These are phyloP conservation scores for Jimgerdemannia flammicorona DNA, from an alignment of 192 early-diverging fungal species.

Conservation along the genomic window DNA sequence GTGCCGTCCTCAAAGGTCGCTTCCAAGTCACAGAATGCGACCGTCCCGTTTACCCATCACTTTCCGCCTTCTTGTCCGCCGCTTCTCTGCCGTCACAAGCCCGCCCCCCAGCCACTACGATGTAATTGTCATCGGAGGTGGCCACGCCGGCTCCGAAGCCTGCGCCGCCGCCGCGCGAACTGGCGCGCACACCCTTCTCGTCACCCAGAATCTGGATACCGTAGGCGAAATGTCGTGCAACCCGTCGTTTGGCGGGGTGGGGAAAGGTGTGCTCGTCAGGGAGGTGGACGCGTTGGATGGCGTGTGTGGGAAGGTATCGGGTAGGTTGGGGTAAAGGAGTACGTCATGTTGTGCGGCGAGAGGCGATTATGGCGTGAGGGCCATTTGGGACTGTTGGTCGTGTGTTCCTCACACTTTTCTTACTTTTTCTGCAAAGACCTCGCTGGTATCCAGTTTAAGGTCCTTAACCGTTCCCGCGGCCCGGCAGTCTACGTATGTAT, in stretches of 20 bases:
- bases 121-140: conserved; percentile 81
- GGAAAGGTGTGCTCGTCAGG: conserved; percentile 75
- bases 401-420: neutral
- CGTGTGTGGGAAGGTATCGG: conserved; percentile 72
- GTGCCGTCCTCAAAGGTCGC: too few relatives aligned
- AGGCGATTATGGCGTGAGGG: too few relatives aligned
- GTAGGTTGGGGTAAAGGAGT: conserved; percentile 11
- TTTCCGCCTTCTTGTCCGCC: neutral
- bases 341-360: too few relatives aligned
- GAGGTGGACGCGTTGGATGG: conserved; percentile 84
- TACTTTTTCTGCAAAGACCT: conserved; percentile 36
- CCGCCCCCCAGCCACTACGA: conserved; percentile 32
- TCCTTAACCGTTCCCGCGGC: conserved; percentile 77
- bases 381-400: neutral
- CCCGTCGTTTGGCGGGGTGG: conserved; percentile 82
- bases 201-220: conserved; percentile 72
- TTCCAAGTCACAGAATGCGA: neutral
- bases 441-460: conserved; percentile 78
- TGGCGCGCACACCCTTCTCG: conserved; percentile 66
- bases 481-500: conserved; percentile 68
- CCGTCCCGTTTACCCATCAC: neutral
- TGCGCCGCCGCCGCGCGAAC: conserved; percentile 71
- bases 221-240: conserved; percentile 89
- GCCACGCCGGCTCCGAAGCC: conserved; percentile 83
- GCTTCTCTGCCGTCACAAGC: neutral